These are phyloP conservation scores for Fagopyrum esculentum DNA, from an alignment of 148 eudicot genomes.

Conservation along the genomic window DNA sequence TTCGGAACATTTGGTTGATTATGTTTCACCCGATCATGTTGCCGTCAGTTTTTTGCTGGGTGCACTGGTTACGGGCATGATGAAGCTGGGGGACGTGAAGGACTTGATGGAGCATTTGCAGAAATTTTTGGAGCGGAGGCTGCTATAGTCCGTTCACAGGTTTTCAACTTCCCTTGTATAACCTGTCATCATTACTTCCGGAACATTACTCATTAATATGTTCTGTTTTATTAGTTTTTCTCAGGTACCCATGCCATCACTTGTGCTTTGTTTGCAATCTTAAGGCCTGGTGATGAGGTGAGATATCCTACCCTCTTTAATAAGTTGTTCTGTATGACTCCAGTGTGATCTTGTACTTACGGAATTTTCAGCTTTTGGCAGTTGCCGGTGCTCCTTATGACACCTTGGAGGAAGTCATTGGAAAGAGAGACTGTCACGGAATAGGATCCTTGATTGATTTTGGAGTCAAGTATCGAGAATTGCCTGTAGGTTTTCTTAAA, in stretches of 20 bases:
- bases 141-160: conserved; percentile 94
- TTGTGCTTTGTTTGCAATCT: conserved; percentile 89
- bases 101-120: conserved; percentile 83
- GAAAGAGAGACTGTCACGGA: conserved; percentile 72
- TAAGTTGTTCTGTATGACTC: neutral
- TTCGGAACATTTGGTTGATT: neutral
- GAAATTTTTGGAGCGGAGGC: conserved; percentile 94
- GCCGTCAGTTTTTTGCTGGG: conserved; percentile 79
- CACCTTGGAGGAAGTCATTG: conserved; percentile 95
- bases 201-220: conserved; percentile 5
- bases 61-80: conserved; percentile 97
- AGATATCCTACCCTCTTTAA: neutral
- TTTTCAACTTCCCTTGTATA: conserved; percentile 17
- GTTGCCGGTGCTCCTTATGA: conserved; percentile 98
- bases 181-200: neutral
- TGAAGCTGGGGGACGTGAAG: conserved; percentile 97
- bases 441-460: conserved; percentile 86
- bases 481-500: conserved; percentile 42
- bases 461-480: conserved; percentile 76
- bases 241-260: conserved; percentile 99
- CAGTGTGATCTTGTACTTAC: conserved; percentile 10
- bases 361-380: conserved; percentile 79
- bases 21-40: conserved; percentile 7
- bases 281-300: conserved; percentile 95
- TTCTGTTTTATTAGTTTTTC: conserved; percentile 57